These are phyloP conservation scores for Huntiella decipiens DNA, from an alignment of 2,329 filamentous ascomycete genomes.

Conservation along the genomic window DNA sequence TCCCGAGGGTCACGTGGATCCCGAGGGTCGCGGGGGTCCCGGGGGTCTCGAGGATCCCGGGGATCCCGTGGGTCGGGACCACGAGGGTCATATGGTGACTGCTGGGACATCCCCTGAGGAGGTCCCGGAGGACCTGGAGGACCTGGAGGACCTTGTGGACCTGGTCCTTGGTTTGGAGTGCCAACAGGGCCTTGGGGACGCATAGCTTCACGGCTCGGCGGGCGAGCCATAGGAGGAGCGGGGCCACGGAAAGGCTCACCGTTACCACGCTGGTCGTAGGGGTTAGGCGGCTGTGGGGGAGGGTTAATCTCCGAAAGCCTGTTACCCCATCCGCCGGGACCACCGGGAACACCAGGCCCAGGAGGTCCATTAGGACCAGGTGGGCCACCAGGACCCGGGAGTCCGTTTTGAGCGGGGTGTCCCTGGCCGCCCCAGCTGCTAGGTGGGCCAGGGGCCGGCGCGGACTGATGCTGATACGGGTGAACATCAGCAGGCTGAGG, in stretches of 20 bases:
- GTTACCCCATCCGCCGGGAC: slow-evolving; percentile 34
- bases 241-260: slow-evolving; percentile 50
- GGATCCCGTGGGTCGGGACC: slow-evolving; percentile 16
- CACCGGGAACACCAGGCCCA: slow-evolving; percentile 26
- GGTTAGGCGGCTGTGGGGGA: slow-evolving; percentile 57
- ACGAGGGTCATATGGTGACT: slow-evolving; percentile 34
- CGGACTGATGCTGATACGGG: slow-evolving; percentile 77
- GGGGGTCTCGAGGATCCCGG: slow-evolving; percentile 7
- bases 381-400: slow-evolving; percentile 25
- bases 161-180: slow-evolving; percentile 4
- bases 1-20: slow-evolving; percentile 29
- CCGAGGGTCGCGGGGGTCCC: slow-evolving; percentile 11
- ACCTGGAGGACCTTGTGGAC: slow-evolving; percentile 13
- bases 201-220: slow-evolving; percentile 38
- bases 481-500: slow-evolving; percentile 94
- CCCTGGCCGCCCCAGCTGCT: slow-evolving; percentile 63
- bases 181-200: slow-evolving; percentile 1
- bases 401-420: slow-evolving; percentile 22
- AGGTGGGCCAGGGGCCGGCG: slow-evolving; percentile 62
- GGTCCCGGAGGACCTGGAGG: slow-evolving; percentile 5
- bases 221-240: slow-evolving; percentile 47
- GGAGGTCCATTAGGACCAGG: slow-evolving; percentile 27
- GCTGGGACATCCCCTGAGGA: slow-evolving; percentile 19
- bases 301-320: slow-evolving; percentile 64
- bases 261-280: slow-evolving; percentile 48